Base-by-base conservation (phyloP, 2,329 filamentous ascomycete genomes). In the Didymellaceae sp. region DNA sequence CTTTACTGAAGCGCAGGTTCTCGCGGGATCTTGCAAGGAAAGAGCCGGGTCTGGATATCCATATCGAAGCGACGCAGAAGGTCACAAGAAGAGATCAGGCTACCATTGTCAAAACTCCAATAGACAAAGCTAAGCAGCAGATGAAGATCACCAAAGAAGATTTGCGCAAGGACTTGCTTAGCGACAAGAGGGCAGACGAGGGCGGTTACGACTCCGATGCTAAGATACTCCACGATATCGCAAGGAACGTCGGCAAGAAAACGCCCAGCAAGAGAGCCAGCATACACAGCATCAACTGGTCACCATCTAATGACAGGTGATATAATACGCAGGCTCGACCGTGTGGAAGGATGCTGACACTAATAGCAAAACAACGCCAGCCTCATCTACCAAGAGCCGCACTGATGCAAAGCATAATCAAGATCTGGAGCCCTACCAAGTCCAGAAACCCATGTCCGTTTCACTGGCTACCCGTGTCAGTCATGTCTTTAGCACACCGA, bases 191-290 rank as follows among this genome's bases (percentile, higher is more conserved):
- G 39, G 61, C 66, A 6, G 58, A 63, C 20, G 62, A 73, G 35
- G 70, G 70, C 6, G 70, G 69, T 10, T 75, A 74, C 32, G 73
- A 75, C 47, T 60, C 65, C 10, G 74, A 76, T 58, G 72, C 72
- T 22, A 49, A 67, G 45, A 55, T 67, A 18, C 49, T 76, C 11
- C 63, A 68, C 35, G 68, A 71, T 26, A 55, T 72, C 24, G 67
- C 63, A 6, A 65, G 43, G 30, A 63, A 68, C 30, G 52, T 70
- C 2, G 66, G 60, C 2, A 72, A 63, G 50, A 68, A 58, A 39
- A 54, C 61, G 10, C 59, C 65, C 0, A 59, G 43, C n/a, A 72
- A 72, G 52, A 57, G 70, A 28, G 57, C 65, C 4, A 73, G 70
- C 40, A 60, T 73, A 28, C 69, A 70, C 45, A 71, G 65, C 44